These are phyloP conservation scores for Neonectria hederae DNA, from an alignment of 2,329 filamentous ascomycete species.

Conservation along the genomic window DNA sequence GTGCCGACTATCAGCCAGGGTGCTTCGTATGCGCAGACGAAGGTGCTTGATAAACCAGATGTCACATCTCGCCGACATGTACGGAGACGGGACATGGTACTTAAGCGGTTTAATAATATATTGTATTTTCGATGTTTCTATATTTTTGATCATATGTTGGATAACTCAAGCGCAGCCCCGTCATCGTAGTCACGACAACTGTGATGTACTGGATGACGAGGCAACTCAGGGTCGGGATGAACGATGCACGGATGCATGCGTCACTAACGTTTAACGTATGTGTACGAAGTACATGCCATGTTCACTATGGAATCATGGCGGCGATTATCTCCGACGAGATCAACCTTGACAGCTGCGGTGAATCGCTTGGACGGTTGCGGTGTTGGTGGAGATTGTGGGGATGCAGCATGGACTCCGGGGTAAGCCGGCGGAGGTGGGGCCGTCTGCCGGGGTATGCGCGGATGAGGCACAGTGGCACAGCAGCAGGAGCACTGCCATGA, in stretches of 20 bases:
- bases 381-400: conserved; percentile 15
- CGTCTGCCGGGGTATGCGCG: background rate
- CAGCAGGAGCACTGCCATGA: background rate
- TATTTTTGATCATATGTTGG: too few relatives aligned
- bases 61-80: background rate
- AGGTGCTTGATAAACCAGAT: too few relatives aligned
- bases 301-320: background rate
- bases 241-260: background rate
- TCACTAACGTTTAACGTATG: background rate
- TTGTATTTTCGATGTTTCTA: too few relatives aligned
- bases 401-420: conserved; percentile 10
- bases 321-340: background rate
- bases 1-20: too few relatives aligned
- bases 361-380: conserved; percentile 3
- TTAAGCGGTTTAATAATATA: background rate
- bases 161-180: too few relatives aligned
- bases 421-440: background rate
- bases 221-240: background rate
- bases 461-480: background rate
- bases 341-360: conserved; percentile 1
- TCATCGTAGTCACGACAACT: background rate
- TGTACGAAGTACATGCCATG: background rate
- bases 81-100: background rate
- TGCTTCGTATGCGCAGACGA: too few relatives aligned
- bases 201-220: background rate